Evolutionary conservation across 352 stramenopile genomes (phyloP).

Genomic region (Globisporangium cylindrosporum): DNA sequence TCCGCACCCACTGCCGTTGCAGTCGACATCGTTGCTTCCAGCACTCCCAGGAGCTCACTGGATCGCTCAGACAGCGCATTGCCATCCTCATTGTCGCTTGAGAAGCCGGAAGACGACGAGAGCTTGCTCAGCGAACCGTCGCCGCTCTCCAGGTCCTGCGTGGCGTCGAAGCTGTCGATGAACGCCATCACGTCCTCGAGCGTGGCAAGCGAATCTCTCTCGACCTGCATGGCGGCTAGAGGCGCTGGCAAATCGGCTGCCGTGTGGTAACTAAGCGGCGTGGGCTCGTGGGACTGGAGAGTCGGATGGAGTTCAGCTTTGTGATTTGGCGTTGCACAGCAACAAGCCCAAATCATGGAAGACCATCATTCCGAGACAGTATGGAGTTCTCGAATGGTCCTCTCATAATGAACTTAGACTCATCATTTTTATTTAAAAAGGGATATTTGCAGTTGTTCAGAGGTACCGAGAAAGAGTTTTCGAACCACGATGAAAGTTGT

Average conservation of each 20-base stretch:
- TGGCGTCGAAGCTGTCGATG: conserved; percentile 9
- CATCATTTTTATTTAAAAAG: too few species aligned
- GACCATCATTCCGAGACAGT: too few species aligned
- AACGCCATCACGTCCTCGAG: conserved; percentile 14
- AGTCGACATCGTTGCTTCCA: background rate
- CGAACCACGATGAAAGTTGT: too few species aligned
- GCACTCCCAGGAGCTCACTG: background rate
- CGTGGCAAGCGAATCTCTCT: background rate
- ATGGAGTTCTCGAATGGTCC: too few species aligned
- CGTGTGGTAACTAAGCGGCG: background rate
- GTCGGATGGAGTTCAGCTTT: background rate
- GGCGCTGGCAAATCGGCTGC: too few species aligned
- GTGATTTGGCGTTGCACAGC: too few species aligned
- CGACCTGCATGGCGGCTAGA: background rate
- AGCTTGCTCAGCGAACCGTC: background rate
- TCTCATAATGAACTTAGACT: too few species aligned
- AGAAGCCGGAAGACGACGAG: background rate
- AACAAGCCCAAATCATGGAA: too few species aligned
- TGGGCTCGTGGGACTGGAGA: background rate
- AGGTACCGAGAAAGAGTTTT: too few species aligned
- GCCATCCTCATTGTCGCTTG: background rate
- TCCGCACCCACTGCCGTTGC: background rate
- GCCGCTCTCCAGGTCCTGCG: background rate
- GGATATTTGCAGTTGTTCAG: too few species aligned
- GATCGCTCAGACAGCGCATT: background rate